Evolutionary conservation across 257 asterid species (phyloP), one percentile per base, ranked within the genome.

Genomic region (Solanum corneliomulleri): DNA sequence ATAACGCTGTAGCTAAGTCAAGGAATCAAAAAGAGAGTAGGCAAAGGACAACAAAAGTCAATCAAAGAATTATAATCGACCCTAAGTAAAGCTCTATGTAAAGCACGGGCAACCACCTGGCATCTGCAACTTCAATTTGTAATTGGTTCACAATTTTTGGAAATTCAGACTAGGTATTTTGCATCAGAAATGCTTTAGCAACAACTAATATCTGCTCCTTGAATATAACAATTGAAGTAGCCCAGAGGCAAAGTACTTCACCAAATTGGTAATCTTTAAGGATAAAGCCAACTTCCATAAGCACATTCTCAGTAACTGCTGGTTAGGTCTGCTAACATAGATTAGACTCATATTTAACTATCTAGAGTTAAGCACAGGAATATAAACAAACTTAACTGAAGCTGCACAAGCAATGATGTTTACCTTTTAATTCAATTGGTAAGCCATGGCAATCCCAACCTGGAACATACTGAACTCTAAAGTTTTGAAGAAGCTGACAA

Each of bases 371-470:
- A 42, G 27, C 35, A 72, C 56, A 31, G 41, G 44, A 71, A 42
- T 2, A 35, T 45, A 23, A 58, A 7, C n/a, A 49, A 80, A 49
- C 47, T 52, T 45, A 31, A 42, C 64, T 69, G 80, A 83, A n/a
- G 35, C 41, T 35, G 44, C 44, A 62, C 39, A 85, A 77, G 86
- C 11, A 70, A 39, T 33, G 86, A 68, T 42, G 90, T 96, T 93
- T 89, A 91, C 99, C 99, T 97, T 97, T 97, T 90, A 97, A 92
- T 94, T 97, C 99, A 82, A 97, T 97, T 86, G 99, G 99, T 90
- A 95, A 89, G 86, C 99, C 99, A 91, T 97, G 99, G 82, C 99
- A 97, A 94, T 97, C 99, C 99, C 99, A 97, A 60, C 99, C 99
- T 49, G 99, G 99, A 81, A 97, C 96, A 68, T 92, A 97, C 87